A percentile compares a stretch with the other conserved stretches of the same genome.
Conservation (phyloP, 2,329 filamentous ascomycete species). For the Malbranchea zuffiana region DNA sequence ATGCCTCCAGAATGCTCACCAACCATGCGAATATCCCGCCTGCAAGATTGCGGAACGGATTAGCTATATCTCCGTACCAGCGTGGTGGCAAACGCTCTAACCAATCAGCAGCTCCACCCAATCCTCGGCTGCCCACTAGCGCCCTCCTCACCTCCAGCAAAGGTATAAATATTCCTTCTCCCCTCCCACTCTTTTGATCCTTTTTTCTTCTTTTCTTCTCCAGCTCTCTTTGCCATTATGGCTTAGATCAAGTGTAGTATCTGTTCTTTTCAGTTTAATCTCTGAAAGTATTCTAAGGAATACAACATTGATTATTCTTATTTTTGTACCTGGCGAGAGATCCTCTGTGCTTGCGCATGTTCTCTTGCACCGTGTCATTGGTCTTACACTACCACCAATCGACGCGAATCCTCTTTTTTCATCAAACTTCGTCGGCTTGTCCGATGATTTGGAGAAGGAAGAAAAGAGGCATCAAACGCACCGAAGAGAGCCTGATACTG, state of each 20-base stretch:
- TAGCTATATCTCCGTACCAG: no score
- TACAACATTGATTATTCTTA: slow-evolving; percentile 70
- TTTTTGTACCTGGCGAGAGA: slow-evolving; percentile 51
- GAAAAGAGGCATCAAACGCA: no score
- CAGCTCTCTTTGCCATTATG: slow-evolving; percentile 44
- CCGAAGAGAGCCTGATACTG: no score
- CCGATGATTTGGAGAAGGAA: not conserved
- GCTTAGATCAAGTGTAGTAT: slow-evolving; percentile 92
- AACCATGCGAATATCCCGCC: no score
- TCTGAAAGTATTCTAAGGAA: slow-evolving; percentile 70
- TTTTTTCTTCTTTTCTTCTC: slow-evolving; percentile 35
- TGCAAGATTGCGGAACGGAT: no score
- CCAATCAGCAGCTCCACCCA: not conserved
- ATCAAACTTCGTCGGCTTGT: not conserved
- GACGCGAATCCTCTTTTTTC: slow-evolving; percentile 53
- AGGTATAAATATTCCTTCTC: slow-evolving; percentile 24
- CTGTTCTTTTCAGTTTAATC: slow-evolving; percentile 97
- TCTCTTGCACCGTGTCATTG: slow-evolving; percentile 57
- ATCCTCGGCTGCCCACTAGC: slow-evolving; percentile 2
- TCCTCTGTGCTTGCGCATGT: slow-evolving; percentile 65
- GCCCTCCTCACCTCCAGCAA: not conserved
- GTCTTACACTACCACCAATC: slow-evolving; percentile 64
- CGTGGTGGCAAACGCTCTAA: no score
- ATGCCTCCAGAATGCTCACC: no score
- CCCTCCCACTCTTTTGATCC: slow-evolving; percentile 19